Evolutionary conservation across 371 early-diverging fungal genomes (phyloP).

Genomic region (Caulochytrium protostelioides): DNA sequence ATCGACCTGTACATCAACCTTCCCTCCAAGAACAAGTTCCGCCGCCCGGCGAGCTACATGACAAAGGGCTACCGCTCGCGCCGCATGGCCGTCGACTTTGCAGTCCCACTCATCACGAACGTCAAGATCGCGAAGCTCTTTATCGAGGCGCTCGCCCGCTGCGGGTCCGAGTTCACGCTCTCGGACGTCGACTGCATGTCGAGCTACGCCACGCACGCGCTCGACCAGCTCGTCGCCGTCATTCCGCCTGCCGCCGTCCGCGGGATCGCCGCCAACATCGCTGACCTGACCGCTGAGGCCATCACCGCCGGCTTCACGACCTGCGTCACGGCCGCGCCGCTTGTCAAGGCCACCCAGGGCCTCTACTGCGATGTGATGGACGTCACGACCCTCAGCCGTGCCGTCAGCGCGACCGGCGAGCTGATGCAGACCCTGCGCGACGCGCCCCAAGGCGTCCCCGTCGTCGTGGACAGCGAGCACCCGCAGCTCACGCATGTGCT

Average conservation of each 20-base stretch:
- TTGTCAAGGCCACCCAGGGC: no score
- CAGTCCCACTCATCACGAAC: slow-evolving; percentile 86
- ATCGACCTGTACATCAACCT: slow-evolving; percentile 94
- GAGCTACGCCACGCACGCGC: slow-evolving; percentile 48
- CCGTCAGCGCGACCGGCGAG: no score
- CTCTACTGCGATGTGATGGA: no score
- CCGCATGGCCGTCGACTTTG: slow-evolving; percentile 89
- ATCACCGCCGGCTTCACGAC: slow-evolving; percentile 69
- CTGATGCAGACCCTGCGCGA: no score
- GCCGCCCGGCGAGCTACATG: slow-evolving; percentile 87
- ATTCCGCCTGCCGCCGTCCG: slow-evolving; percentile 5
- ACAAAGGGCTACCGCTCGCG: slow-evolving; percentile 81
- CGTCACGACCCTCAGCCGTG: no score
- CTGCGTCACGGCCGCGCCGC: no score
- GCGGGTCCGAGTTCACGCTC: slow-evolving; percentile 43
- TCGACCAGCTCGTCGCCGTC: slow-evolving; percentile 12
- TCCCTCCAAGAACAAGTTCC: slow-evolving; percentile 83
- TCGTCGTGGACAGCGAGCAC: slow-evolving; percentile 63
- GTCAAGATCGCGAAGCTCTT: slow-evolving; percentile 93
- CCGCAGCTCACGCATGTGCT: slow-evolving; percentile 71
- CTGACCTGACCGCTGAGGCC: slow-evolving; percentile 40
- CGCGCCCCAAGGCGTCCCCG: no score
- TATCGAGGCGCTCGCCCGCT: slow-evolving; percentile 72
- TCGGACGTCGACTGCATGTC: slow-evolving; percentile 66
- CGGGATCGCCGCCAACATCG: slow-evolving; percentile 25